Evolutionary conservation across 106 monocot species (phyloP).

Genomic region (Dendrobium chrysotoxum): DNA sequence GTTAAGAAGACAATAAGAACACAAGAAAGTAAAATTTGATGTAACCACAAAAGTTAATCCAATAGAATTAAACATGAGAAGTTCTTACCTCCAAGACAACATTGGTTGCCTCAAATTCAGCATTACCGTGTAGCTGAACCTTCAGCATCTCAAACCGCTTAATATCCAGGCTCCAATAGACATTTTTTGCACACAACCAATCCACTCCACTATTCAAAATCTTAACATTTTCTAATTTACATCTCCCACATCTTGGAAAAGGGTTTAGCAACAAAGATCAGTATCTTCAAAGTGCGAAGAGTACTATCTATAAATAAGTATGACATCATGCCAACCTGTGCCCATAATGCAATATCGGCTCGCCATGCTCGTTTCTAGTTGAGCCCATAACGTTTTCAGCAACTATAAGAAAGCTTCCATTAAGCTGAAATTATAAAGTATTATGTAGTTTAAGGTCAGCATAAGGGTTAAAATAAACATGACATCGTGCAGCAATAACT

Average conservation of each 20-base stretch:
- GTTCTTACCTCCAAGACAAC: constrained; percentile 54
- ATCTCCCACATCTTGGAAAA: constrained; percentile 69
- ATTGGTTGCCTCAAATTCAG: constrained; percentile 86
- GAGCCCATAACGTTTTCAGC: constrained; percentile 90
- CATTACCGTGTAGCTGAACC: constrained; percentile 81
- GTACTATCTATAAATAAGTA: not conserved
- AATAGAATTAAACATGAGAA: not conserved
- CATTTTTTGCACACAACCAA: constrained; percentile 67
- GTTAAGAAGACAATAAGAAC: not conserved
- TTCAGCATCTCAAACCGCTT: constrained; percentile 57
- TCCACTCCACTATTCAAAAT: constrained; percentile 75
- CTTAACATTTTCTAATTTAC: constrained; percentile 72
- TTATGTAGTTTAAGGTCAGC: not conserved
- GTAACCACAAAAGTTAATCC: not conserved
- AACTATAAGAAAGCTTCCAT: constrained; percentile 72
- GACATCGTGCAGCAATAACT: constrained; percentile 4
- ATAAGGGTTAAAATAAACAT: not conserved
- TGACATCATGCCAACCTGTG: constrained; percentile 30
- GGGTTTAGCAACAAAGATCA: constrained; percentile 3
- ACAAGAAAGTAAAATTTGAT: not conserved
- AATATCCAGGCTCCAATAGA: constrained; percentile 92
- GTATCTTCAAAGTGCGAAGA: not conserved
- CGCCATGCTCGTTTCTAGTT: constrained; percentile 25
- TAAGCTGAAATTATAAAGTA: constrained; percentile 49
- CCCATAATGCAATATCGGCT: constrained; percentile 76